Base-by-base conservation (phyloP, 2,329 filamentous ascomycete genomes). In the Podosphaera leucotricha region DNA sequence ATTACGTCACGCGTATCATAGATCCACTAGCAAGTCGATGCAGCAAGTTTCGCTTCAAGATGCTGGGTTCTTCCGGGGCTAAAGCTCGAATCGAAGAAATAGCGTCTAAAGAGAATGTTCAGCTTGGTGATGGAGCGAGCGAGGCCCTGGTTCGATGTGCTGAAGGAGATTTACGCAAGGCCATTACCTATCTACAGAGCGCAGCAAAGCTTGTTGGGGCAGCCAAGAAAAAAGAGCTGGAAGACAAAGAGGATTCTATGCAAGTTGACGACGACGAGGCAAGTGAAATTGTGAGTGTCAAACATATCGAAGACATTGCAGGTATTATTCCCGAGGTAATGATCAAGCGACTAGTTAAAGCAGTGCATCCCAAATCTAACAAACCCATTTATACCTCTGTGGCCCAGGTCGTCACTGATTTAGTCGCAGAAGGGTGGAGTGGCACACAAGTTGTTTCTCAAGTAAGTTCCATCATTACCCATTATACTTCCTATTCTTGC, bases 1-100 rank as follows among this genome's bases (percentile, higher is more conserved):
- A 99, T 63, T 98, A 98, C 56, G 90, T 98, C 39, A 95, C 90
- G 2, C 71, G 90, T 47, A 98, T 99, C 58, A 98, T 98, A 55
- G 90, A 98, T 58, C 92, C 90, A 6, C 65, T 99, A 19, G 90
- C 90, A 1, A 85, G 77, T 59, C 72, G 90, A 54, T 99, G 90
- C 65, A 85, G 77, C 62, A 98, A 98, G 63, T 98, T 98, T 60
- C 71, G 90, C 26, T 99, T 98, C 71, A 98, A 98, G 72, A 83
- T 81, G 50, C 65, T 98, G 50, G 87, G 94, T 59, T 80, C 86
- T 55, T 74, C 72, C 6, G 92, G 92, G 57, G 84, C 90, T 6
- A 77, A 75, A 53, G 73, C 70, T 55, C 68, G 92, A 44, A 64
- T 99, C 11, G 73, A 80, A 54, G 74, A 85, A 44, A 98, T 99